Conservation (phyloP, 164 flowering plant species). For the Chloranthus sessilifolius region DNA sequence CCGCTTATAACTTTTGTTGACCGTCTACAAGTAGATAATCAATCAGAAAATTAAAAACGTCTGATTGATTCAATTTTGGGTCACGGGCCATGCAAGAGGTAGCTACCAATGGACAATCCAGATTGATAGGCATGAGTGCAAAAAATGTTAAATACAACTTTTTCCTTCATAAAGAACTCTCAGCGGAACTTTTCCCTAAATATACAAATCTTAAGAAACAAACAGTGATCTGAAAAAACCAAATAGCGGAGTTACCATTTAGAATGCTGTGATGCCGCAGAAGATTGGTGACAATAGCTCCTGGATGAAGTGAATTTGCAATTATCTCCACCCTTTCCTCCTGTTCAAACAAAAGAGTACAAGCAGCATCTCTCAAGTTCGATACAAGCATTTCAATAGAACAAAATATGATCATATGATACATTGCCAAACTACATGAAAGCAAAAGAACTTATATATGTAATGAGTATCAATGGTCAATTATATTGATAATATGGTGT, state of each 20-base stretch:
- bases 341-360: conserved; percentile 24
- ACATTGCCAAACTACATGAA: too few relatives aligned
- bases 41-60: too few relatives aligned
- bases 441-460: too few relatives aligned
- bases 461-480: too few relatives aligned
- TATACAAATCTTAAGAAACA: neutral
- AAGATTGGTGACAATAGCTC: conserved; percentile 42
- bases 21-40: too few relatives aligned
- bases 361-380: conserved; percentile 1
- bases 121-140: neutral
- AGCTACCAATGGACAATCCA: neutral
- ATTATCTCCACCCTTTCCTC: conserved; percentile 50
- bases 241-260: conserved; percentile 26
- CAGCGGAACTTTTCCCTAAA: neutral
- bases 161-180: too few relatives aligned
- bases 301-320: conserved; percentile 56
- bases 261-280: conserved; percentile 27
- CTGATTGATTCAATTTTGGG: too few relatives aligned
- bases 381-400: neutral
- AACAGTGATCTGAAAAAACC: neutral
- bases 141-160: neutral
- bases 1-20: too few relatives aligned
- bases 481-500: too few relatives aligned
- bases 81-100: neutral
- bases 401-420: too few relatives aligned